A percentile compares a stretch with the other conserved stretches of the same genome.
Evolutionary conservation across 768 basidiomycete genomes (phyloP).

Genomic region (Tricholomella constricta): DNA sequence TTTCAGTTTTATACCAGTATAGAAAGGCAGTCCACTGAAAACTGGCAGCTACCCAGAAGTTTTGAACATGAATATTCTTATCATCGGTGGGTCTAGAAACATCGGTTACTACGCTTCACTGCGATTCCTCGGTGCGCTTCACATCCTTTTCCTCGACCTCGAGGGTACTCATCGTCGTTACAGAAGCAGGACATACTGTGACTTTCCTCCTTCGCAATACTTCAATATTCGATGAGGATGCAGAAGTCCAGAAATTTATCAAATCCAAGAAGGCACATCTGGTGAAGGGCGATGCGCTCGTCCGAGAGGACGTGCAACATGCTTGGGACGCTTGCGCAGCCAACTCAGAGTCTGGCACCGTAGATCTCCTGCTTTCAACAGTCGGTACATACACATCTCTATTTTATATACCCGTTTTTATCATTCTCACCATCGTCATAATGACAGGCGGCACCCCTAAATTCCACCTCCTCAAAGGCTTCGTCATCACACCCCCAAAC

Average conservation of each 20-base stretch:
- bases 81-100: constrained; percentile 55
- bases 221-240: constrained; percentile 54
- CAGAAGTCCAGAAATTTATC: constrained; percentile 50
- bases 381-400: constrained; percentile 44
- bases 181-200: constrained; percentile 60
- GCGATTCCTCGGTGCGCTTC: constrained; percentile 46
- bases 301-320: constrained; percentile 48
- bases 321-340: constrained; percentile 51
- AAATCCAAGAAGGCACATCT: constrained; percentile 51
- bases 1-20: too few relatives aligned
- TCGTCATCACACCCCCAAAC: constrained; percentile 50
- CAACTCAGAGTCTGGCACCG: constrained; percentile 25
- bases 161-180: background rate
- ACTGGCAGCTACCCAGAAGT: too few relatives aligned
- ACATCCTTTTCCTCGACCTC: background rate
- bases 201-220: constrained; percentile 65
- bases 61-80: constrained; percentile 36
- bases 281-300: constrained; percentile 62
- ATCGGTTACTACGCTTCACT: constrained; percentile 53
- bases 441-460: constrained; percentile 45
- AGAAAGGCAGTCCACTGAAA: too few relatives aligned
- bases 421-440: background rate
- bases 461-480: constrained; percentile 50
- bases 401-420: too few relatives aligned
- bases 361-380: constrained; percentile 62